These are phyloP conservation scores for Acanthochlamys bracteata DNA, from an alignment of 106 monocot species.

Conservation along the genomic window DNA sequence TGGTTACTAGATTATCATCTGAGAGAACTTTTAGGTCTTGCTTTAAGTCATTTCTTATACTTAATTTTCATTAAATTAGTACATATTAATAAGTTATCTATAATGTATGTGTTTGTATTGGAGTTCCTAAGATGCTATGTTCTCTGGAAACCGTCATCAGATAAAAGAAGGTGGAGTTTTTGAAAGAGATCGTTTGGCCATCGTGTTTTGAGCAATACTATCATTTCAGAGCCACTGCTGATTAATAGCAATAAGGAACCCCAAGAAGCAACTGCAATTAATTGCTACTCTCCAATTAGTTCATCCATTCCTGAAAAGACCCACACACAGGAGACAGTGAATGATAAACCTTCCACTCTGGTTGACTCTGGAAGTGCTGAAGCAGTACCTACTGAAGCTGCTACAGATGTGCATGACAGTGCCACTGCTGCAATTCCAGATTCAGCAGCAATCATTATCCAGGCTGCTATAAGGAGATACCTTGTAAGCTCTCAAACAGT, in stretches of 20 bases:
- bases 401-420: background rate
- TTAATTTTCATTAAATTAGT: too few relatives aligned
- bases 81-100: too few relatives aligned
- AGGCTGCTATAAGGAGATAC: conserved; percentile 66
- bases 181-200: conserved; percentile 60
- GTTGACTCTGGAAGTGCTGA: conserved; percentile 11
- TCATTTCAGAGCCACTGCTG: conserved; percentile 35
- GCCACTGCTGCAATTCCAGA: conserved; percentile 19
- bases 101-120: too few relatives aligned
- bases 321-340: conserved; percentile 23
- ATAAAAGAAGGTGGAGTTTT: conserved; percentile 86
- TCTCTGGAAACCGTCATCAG: conserved; percentile 49
- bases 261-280: conserved; percentile 19
- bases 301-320: conserved; percentile 38
- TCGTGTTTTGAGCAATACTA: conserved; percentile 55
- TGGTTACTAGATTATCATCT: too few relatives aligned
- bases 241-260: conserved; percentile 36
- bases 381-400: background rate
- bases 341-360: conserved; percentile 8
- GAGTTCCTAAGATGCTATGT: background rate
- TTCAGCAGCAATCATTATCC: conserved; percentile 43
- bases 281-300: conserved; percentile 23
- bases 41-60: too few relatives aligned
- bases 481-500: conserved; percentile 34
- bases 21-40: too few relatives aligned